Conservation (phyloP, 768 basidiomycete genomes). For the Pleurotus tuber-regium region DNA sequence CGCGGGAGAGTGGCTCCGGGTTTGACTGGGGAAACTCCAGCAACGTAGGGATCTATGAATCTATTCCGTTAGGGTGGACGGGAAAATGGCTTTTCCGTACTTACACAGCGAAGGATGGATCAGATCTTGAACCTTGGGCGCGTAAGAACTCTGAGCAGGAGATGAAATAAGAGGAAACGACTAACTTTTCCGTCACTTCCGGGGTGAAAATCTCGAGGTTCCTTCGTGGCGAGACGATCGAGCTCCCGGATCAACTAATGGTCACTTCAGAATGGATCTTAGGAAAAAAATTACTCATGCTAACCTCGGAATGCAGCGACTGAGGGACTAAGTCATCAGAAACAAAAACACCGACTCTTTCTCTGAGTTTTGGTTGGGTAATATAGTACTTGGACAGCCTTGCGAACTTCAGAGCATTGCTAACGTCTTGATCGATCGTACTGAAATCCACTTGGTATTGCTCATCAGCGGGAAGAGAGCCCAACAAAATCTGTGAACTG, state of each 20-base stretch:
- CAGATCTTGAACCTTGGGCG: conserved; percentile 16
- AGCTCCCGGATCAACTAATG: conserved; percentile 13
- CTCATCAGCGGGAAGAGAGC: not conserved
- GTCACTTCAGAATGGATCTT: not conserved
- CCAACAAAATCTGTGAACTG: not conserved
- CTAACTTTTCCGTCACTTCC: conserved; percentile 14
- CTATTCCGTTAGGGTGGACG: not conserved
- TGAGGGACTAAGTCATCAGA: conserved; percentile 13
- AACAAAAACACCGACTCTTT: conserved; percentile 10
- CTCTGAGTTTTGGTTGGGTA: not conserved
- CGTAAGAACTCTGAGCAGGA: no score
- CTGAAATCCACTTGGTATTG: not conserved
- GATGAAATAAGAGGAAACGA: no score
- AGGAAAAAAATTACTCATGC: not conserved
- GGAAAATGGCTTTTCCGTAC: not conserved
- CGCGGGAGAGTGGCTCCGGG: not conserved
- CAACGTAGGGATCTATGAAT: conserved; percentile 12
- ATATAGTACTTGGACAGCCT: not conserved
- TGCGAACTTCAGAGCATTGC: not conserved
- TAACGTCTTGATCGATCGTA: not conserved
- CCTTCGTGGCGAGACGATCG: conserved; percentile 11
- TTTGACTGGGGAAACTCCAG: not conserved
- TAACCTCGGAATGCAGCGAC: conserved; percentile 14
- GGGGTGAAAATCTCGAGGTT: conserved; percentile 16
- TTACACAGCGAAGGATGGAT: conserved; percentile 18